Conservation (phyloP, 768 basidiomycete genomes). For the Glaciozyma martinii region DNA sequence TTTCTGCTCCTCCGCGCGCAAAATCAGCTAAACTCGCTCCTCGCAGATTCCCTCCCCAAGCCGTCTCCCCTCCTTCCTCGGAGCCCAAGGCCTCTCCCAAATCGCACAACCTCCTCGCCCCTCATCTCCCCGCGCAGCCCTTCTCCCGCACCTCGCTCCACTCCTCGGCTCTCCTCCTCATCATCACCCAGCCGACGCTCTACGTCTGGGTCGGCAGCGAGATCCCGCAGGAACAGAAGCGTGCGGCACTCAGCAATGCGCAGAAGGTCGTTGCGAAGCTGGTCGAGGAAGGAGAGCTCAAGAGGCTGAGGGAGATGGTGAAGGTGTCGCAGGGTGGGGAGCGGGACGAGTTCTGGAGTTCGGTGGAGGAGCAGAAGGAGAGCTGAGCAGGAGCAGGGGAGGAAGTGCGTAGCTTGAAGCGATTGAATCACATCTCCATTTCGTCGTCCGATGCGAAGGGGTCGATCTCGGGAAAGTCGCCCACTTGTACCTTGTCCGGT, state of each 20-base stretch:
- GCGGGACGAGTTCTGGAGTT: too few relatives aligned
- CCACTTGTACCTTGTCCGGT: constrained; percentile 67
- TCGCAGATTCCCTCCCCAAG: too few relatives aligned
- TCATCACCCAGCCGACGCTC: background rate
- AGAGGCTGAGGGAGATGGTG: too few relatives aligned
- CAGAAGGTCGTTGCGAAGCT: background rate
- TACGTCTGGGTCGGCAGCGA: constrained; percentile 1
- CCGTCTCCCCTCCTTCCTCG: background rate
- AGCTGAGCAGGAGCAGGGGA: too few relatives aligned
- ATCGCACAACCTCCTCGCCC: background rate
- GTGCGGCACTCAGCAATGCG: background rate
- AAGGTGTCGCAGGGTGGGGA: too few relatives aligned
- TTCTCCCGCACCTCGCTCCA: background rate
- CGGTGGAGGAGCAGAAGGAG: too few relatives aligned
- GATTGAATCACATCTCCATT: constrained; percentile 34
- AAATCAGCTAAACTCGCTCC: too few relatives aligned
- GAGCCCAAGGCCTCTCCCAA: too few relatives aligned
- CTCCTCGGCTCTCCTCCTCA: background rate
- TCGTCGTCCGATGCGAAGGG: constrained; percentile 61
- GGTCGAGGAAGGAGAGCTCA: background rate
- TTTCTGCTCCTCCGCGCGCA: background rate
- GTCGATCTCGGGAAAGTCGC: constrained; percentile 80
- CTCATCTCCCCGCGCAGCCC: background rate
- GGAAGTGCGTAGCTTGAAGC: too few relatives aligned
- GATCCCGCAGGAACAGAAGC: background rate